A percentile compares a stretch with the other conserved stretches of the same genome.
Evolutionary conservation across 495 filamentous ascomycete species (phyloP).

Genomic region (Daldinia concentrica): DNA sequence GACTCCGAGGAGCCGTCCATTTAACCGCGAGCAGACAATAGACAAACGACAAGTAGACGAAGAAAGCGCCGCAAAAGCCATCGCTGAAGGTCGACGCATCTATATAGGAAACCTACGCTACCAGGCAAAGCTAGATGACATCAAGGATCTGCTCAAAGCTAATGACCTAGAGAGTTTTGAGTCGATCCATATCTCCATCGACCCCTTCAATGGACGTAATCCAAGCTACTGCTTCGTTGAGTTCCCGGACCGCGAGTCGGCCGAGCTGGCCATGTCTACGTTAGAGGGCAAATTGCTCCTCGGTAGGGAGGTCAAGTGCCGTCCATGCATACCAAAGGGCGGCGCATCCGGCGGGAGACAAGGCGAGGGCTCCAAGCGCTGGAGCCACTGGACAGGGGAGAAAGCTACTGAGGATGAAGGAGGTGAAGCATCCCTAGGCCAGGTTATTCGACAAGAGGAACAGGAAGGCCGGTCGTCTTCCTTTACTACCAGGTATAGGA

Average conservation of each 20-base stretch:
- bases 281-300: slow-evolving; percentile 63
- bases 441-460: neutral
- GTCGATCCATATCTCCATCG: slow-evolving; percentile 72
- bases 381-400: slow-evolving; percentile 52
- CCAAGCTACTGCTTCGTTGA: slow-evolving; percentile 79
- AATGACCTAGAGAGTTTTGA: slow-evolving; percentile 57
- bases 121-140: slow-evolving; percentile 67
- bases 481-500: slow-evolving; percentile 22
- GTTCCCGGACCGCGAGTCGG: slow-evolving; percentile 63
- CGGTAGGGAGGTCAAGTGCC: slow-evolving; percentile 67
- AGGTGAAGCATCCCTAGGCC: neutral
- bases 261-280: slow-evolving; percentile 64
- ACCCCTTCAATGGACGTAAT: slow-evolving; percentile 73
- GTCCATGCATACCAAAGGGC: slow-evolving; percentile 63
- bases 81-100: slow-evolving; percentile 62
- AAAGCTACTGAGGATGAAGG: slow-evolving; percentile 5
- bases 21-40: neutral
- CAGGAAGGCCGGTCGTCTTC: neutral
- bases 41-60: slow-evolving; percentile 3
- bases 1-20: neutral
- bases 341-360: slow-evolving; percentile 8
- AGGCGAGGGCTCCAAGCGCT: slow-evolving; percentile 44
- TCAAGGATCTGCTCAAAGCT: slow-evolving; percentile 64
- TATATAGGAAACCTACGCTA: slow-evolving; percentile 78
- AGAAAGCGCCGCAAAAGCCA: slow-evolving; percentile 46